These are phyloP conservation scores for Arthrobotrys megalospora DNA, from an alignment of 2,329 filamentous ascomycete genomes.

Conservation along the genomic window DNA sequence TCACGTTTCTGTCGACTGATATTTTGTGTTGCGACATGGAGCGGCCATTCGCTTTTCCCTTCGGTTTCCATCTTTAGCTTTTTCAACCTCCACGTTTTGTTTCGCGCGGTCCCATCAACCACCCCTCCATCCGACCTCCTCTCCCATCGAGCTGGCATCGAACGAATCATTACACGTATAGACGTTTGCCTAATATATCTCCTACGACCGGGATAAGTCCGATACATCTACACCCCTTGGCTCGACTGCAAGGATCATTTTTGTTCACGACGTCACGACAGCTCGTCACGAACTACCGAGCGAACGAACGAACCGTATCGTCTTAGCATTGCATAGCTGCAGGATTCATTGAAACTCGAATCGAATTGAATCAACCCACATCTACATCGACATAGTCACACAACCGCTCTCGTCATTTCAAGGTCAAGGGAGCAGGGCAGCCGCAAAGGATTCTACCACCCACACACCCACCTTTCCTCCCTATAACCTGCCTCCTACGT, in stretches of 20 bases:
- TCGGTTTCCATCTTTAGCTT: slow-evolving; percentile 4
- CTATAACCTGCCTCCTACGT: neutral
- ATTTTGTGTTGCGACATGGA: slow-evolving; percentile 7
- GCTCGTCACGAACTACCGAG: slow-evolving; percentile 20
- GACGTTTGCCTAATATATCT: slow-evolving; percentile 1
- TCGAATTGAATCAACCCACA: slow-evolving; percentile 17
- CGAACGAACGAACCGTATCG: neutral
- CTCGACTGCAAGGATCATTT: slow-evolving; percentile 13
- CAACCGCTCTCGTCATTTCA: slow-evolving; percentile 8
- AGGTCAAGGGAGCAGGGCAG: neutral
- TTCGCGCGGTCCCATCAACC: slow-evolving; percentile 21
- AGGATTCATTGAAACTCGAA: slow-evolving; percentile 16
- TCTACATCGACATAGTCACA: slow-evolving; percentile 20
- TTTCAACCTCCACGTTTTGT: slow-evolving; percentile 33
- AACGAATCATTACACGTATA: slow-evolving; percentile 12
- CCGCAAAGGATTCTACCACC: neutral
- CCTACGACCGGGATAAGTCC: slow-evolving; percentile 8
- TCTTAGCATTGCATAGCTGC: neutral
- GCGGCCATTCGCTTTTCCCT: neutral
- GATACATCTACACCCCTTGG: neutral
- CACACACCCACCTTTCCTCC: neutral
- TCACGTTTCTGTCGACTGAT: neutral
- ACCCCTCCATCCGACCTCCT: slow-evolving; percentile 7
- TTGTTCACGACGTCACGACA: slow-evolving; percentile 31
- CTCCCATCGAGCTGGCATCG: slow-evolving; percentile 38